Percentiles rank a stretch among this genome's conserved stretches.
Conservation (phyloP, 2,329 filamentous ascomycete species). For the Botryosphaeria dothidea region DNA sequence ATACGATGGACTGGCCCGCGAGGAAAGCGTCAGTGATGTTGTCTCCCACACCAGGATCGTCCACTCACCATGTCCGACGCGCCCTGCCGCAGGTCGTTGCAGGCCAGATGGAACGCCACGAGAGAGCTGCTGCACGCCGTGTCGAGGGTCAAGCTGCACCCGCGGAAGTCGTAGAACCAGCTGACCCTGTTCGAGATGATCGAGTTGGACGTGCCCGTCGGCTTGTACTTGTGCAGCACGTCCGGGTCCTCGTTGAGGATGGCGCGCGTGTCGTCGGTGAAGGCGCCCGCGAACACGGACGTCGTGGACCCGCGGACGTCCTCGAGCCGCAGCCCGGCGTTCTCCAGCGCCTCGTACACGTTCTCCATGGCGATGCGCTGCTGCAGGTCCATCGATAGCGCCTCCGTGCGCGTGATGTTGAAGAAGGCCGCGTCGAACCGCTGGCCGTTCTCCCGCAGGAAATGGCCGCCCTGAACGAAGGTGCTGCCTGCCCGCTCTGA, state of each 20-base stretch:
- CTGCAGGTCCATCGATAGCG: conserved; percentile 22
- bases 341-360: conserved; percentile 22
- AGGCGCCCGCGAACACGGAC: conserved; percentile 7
- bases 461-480: conserved; percentile 8
- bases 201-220: conserved; percentile 20
- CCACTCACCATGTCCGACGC: conserved; percentile 17
- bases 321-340: conserved; percentile 2
- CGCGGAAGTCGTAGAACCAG: conserved; percentile 21
- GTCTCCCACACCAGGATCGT: too few species aligned
- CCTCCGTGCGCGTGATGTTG: conserved; percentile 22
- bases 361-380: conserved; percentile 23
- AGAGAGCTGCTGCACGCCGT: conserved; percentile 35
- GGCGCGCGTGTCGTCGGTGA: conserved; percentile 14
- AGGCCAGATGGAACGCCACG: conserved; percentile 30
- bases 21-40: too few species aligned
- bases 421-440: conserved; percentile 24
- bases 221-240: not conserved
- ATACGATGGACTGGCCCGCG: conserved; percentile 23
- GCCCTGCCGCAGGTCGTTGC: conserved; percentile 19
- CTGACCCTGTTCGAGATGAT: conserved; percentile 24
- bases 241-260: conserved; percentile 19
- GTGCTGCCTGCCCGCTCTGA: not conserved
- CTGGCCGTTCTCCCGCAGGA: conserved; percentile 22
- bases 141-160: conserved; percentile 32
- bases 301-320: conserved; percentile 17